Evolutionary conservation across 2,329 filamentous ascomycete genomes (phyloP).

Genomic region (Amauroascus verrucosus): DNA sequence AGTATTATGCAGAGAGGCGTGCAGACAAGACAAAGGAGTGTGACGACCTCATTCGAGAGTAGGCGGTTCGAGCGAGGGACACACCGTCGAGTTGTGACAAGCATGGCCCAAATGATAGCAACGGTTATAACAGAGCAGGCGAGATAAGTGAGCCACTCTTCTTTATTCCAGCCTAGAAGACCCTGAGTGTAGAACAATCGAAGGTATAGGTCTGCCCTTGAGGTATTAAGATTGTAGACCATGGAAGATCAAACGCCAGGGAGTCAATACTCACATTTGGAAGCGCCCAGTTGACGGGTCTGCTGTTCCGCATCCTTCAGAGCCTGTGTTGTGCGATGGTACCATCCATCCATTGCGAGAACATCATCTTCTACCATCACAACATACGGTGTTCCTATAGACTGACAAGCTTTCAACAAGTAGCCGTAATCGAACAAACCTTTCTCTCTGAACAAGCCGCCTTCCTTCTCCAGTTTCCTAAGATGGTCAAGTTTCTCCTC

Average conservation of each 20-base stretch:
- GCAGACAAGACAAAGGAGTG: slow-evolving; percentile 7
- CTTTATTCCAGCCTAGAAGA: slow-evolving; percentile 11
- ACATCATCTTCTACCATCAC: slow-evolving; percentile 41
- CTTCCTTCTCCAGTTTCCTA: slow-evolving; percentile 25
- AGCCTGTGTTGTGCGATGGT: slow-evolving; percentile 31
- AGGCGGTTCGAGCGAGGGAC: background rate
- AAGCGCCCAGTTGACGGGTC: slow-evolving; percentile 20
- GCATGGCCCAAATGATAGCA: background rate
- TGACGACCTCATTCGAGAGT: slow-evolving; percentile 2
- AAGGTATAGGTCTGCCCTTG: slow-evolving; percentile 9
- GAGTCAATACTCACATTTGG: slow-evolving; percentile 19
- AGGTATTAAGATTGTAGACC: background rate
- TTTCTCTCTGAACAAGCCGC: slow-evolving; percentile 30
- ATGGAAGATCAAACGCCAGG: background rate
- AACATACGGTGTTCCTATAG: slow-evolving; percentile 32
- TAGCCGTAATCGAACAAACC: slow-evolving; percentile 38
- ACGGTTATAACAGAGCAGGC: slow-evolving; percentile 1
- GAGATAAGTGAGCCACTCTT: slow-evolving; percentile 13
- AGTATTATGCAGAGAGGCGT: slow-evolving; percentile 7
- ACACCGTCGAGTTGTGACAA: slow-evolving; percentile 7
- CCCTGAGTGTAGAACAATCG: slow-evolving; percentile 10
- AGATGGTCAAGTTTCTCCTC: slow-evolving; percentile 28
- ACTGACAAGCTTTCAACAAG: slow-evolving; percentile 33
- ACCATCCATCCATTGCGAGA: slow-evolving; percentile 41
- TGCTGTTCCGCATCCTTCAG: slow-evolving; percentile 27